Base-by-base conservation (phyloP, 2,329 filamentous ascomycete genomes). In the Ceratocystis alfenasii region DNA sequence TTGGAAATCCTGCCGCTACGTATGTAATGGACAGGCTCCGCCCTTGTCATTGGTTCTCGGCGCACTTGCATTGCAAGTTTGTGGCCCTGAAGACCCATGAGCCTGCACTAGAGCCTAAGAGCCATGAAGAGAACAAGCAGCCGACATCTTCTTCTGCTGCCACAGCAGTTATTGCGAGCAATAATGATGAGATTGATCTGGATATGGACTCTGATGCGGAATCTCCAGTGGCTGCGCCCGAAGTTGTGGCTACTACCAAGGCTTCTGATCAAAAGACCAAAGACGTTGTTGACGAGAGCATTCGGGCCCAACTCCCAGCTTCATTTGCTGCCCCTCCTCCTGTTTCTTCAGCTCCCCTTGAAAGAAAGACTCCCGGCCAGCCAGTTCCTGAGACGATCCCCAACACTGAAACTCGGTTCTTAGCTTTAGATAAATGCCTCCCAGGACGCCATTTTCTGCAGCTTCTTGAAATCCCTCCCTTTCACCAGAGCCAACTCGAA, bases 21-120 rank as follows among this genome's bases (percentile, higher is more conserved):
- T 84, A 88, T 70, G 86, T 96, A 22, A 82, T 97, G 75, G 86
- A 96, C 72, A 82, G 89, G 36, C 75, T 99, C 64, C 81, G 90
- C 64, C 94, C 94, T 8, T 81, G 82, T 0, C 87, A 90, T 73
- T 99, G 94, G 94, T 96, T 97, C 73, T 87, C 89, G 46, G 94
- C 92, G 2, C 94, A 99, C 75, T 76, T 97, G 76, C 94, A 99
- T 75, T 86, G 88, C 78, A 95, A 93, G 73, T 97, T 88, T 73
- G 76, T 87, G 0, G 94, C 92, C 0, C 74, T 84, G 69, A 87
- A 83, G 73, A 77, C 69, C n/a, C 86, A 85, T 66, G 50, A 64
- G n/a, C 63, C 66, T 15, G 45, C 62, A 8, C 10, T 22, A 69
- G 74, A 61, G 71, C 15, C 33, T 2, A 30, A 46, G 25, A 8